These are phyloP conservation scores for Inga oerstediana DNA, from an alignment of 306 rosid genomes.

Conservation along the genomic window DNA sequence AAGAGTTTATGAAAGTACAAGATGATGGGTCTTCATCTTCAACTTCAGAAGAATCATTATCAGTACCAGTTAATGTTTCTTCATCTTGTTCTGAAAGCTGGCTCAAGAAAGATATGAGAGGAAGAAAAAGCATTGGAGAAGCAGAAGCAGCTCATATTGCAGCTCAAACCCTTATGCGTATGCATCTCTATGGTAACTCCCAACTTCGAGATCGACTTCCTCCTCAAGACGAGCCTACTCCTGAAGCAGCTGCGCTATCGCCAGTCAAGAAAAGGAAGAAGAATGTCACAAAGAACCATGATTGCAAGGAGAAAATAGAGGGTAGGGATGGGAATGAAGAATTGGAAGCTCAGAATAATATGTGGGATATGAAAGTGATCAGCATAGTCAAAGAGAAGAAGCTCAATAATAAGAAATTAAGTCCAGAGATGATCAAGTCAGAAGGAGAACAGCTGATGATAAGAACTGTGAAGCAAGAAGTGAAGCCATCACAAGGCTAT, in stretches of 20 bases:
- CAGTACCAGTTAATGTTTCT: background rate
- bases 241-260: background rate
- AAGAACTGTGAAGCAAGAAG: background rate
- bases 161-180: background rate
- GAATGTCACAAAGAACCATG: background rate
- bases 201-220: background rate
- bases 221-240: background rate
- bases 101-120: conserved; percentile 28
- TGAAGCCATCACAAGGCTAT: background rate
- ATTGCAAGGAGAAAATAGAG: background rate
- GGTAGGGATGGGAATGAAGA: background rate
- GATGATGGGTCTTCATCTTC: background rate
- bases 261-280: background rate
- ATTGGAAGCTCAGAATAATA: background rate
- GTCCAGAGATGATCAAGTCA: background rate
- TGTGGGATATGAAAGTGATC: background rate
- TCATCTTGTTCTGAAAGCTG: conserved; percentile 1
- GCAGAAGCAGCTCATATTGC: conserved; percentile 3
- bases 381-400: background rate
- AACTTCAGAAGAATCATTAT: background rate
- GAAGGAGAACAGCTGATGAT: background rate
- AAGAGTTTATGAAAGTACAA: no score
- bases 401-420: background rate
- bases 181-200: background rate
- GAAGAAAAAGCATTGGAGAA: background rate